These are phyloP conservation scores for Nemania sp. DNA, from an alignment of 2,329 filamentous ascomycete species.

Conservation along the genomic window DNA sequence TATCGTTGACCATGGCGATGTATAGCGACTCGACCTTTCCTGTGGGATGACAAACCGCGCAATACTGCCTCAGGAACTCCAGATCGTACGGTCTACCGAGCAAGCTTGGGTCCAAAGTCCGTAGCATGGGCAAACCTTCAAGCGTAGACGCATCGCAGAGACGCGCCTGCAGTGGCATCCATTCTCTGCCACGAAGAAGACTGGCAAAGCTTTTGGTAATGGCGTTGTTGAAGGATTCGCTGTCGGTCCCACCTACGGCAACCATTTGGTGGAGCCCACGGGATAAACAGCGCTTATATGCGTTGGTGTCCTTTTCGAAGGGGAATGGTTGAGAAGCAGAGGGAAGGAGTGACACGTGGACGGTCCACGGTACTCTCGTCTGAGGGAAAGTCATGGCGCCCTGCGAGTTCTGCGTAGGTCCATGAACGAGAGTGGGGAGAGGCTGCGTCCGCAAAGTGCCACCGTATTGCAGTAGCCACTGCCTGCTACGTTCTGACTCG, in stretches of 20 bases:
- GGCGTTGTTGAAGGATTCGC: slow-evolving; percentile 52
- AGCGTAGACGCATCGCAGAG: slow-evolving; percentile 59
- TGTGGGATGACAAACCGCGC: slow-evolving; percentile 57
- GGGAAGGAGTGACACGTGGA: slow-evolving; percentile 62
- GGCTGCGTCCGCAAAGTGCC: slow-evolving; percentile 17
- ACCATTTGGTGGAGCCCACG: slow-evolving; percentile 62
- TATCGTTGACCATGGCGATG: slow-evolving; percentile 58
- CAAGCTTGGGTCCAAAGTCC: slow-evolving; percentile 53
- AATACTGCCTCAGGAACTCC: slow-evolving; percentile 56
- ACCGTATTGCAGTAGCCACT: slow-evolving; percentile 18
- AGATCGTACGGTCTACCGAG: slow-evolving; percentile 50
- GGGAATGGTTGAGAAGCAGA: slow-evolving; percentile 58
- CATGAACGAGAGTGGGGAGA: neutral
- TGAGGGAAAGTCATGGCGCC: slow-evolving; percentile 6
- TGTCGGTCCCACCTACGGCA: slow-evolving; percentile 53
- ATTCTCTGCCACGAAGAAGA: slow-evolving; percentile 53
- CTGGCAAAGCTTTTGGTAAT: slow-evolving; percentile 54
- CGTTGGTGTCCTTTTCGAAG: slow-evolving; percentile 63
- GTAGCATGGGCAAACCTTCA: slow-evolving; percentile 61
- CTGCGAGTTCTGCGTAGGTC: slow-evolving; percentile 2
- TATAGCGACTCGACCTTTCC: slow-evolving; percentile 63
- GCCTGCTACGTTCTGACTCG: slow-evolving; percentile 31
- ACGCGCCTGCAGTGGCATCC: slow-evolving; percentile 62
- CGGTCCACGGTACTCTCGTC: slow-evolving; percentile 51
- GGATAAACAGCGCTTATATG: slow-evolving; percentile 64